Conservation (phyloP, 2,329 filamentous ascomycete species). For the Ceratocystis destructans region DNA sequence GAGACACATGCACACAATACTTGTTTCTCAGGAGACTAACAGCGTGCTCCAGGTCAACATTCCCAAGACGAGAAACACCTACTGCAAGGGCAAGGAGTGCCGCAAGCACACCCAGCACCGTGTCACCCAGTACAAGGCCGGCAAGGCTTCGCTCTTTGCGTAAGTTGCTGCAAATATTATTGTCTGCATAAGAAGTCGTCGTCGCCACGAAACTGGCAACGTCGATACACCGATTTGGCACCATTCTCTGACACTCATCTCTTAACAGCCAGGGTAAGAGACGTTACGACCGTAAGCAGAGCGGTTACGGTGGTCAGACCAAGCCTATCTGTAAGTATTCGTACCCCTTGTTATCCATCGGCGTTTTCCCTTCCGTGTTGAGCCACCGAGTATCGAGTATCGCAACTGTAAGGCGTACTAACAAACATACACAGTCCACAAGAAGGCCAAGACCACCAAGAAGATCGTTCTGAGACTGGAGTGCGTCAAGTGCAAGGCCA, state of each 20-base stretch:
- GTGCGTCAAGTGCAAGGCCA: constrained; percentile 96
- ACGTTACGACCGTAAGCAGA: constrained; percentile 98
- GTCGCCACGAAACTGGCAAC: neutral
- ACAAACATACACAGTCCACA: constrained; percentile 53
- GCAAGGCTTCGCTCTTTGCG: constrained; percentile 89
- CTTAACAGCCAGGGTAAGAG: constrained; percentile 71
- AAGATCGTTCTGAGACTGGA: constrained; percentile 98
- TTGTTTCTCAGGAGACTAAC: constrained; percentile 26
- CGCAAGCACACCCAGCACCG: constrained; percentile 83
- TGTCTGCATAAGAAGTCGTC: too few relatives aligned
- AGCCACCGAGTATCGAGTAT: neutral
- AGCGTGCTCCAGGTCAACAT: constrained; percentile 65
- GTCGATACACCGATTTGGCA: neutral
- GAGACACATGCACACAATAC: constrained; percentile 23
- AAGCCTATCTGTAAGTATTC: constrained; percentile 66
- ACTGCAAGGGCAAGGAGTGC: constrained; percentile 95
- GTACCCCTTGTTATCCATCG: neutral
- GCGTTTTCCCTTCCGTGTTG: neutral
- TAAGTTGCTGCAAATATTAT: constrained; percentile 13
- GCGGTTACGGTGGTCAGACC: constrained; percentile 99
- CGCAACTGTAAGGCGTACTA: neutral
- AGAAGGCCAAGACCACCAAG: constrained; percentile 99
- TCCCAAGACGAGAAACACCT: constrained; percentile 94
- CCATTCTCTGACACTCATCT: constrained; percentile 5
- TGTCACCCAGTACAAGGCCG: constrained; percentile 94